Percentiles rank a stretch among this genome's conserved stretches.
phyloP scores from a whole-genome alignment of 352 stramenopile species.

The Thalassiosira livingstoniorum region DNA sequence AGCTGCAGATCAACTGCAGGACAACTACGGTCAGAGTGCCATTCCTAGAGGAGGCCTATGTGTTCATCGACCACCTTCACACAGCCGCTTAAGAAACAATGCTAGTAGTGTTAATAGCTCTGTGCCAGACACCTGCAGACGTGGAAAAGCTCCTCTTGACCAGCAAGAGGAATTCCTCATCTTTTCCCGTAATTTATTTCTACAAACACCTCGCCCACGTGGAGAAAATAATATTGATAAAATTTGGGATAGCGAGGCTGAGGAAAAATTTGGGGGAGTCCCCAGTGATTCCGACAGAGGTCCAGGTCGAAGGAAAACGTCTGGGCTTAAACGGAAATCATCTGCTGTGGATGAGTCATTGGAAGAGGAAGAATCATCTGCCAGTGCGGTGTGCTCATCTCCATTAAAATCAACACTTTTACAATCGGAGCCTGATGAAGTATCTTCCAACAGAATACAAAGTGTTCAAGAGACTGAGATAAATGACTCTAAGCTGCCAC shows the following conservation, averaged over 20 bases:
- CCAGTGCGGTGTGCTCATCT: slow-evolving; percentile 7
- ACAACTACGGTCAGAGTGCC: slow-evolving; percentile 36
- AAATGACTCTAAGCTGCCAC: slow-evolving; percentile 12
- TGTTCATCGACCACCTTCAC: slow-evolving; percentile 35
- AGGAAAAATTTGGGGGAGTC: slow-evolving; percentile 42
- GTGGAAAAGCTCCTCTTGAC: slow-evolving; percentile 8
- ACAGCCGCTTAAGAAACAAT: too few species aligned
- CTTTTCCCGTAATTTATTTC: slow-evolving; percentile 55
- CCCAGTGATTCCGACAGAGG: neutral
- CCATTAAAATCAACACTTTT: slow-evolving; percentile 6
- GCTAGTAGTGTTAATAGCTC: too few species aligned
- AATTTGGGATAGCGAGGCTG: slow-evolving; percentile 57
- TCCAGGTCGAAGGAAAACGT: neutral
- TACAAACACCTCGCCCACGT: slow-evolving; percentile 57
- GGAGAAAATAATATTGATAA: slow-evolving; percentile 54
- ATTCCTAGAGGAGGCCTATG: slow-evolving; percentile 60
- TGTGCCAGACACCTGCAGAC: too few species aligned
- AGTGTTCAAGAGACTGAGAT: neutral
- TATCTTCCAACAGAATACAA: too few species aligned
- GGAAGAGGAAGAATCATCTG: slow-evolving; percentile 19
- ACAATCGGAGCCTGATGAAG: too few species aligned
- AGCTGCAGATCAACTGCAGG: slow-evolving; percentile 41
- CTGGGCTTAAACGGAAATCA: slow-evolving; percentile 50
- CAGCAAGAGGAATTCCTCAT: slow-evolving; percentile 52
- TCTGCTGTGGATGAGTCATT: slow-evolving; percentile 11